Evolutionary conservation across 495 filamentous ascomycete genomes (phyloP).

Genomic region (Daldinia childiae): DNA sequence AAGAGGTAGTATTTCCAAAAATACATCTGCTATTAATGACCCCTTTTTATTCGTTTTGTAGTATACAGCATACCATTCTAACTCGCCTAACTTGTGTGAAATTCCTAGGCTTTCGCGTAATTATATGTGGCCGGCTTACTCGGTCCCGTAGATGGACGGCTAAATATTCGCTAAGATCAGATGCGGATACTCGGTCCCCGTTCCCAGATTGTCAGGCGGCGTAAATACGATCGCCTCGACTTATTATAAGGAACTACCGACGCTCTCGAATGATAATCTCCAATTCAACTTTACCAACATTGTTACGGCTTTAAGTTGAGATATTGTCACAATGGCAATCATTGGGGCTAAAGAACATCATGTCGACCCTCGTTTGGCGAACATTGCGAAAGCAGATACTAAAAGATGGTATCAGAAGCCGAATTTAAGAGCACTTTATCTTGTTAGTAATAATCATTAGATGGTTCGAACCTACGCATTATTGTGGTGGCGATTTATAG

Average conservation of each 20-base stretch:
- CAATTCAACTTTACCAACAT: background rate
- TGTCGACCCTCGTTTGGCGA: conserved; percentile 36
- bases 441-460: conserved; percentile 31
- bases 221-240: background rate
- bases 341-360: conserved; percentile 38
- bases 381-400: conserved; percentile 52
- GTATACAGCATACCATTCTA: background rate
- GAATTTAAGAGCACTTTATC: conserved; percentile 63
- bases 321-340: conserved; percentile 35
- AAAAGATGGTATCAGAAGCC: conserved; percentile 64
- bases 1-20: background rate
- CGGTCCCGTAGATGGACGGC: conserved; percentile 17
- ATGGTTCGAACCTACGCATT: background rate
- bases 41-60: background rate
- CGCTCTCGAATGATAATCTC: background rate
- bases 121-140: background rate
- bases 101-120: background rate
- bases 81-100: background rate
- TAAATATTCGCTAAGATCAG: conserved; percentile 35
- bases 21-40: background rate
- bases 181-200: conserved; percentile 32
- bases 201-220: conserved; percentile 19
- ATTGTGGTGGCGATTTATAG: background rate
- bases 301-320: background rate
- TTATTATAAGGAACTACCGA: background rate